Percentiles rank a stretch among this genome's conserved stretches.
These are phyloP conservation scores for Candida nonsorbophila DNA, from an alignment of 805 yeast species.

Conservation along the genomic window DNA sequence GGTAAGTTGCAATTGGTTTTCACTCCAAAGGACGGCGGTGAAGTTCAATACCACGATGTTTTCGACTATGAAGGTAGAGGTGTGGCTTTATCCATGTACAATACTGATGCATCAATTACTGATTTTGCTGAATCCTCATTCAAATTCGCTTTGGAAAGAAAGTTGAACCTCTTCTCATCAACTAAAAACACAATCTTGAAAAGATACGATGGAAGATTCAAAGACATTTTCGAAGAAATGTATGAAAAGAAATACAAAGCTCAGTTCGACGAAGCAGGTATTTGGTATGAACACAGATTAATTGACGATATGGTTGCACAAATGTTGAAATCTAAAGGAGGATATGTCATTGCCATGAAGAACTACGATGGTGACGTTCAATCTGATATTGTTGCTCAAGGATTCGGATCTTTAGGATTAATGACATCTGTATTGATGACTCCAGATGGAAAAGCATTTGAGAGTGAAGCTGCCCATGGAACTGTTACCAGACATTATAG, in stretches of 20 bases:
- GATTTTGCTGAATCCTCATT: slow-evolving; percentile 95
- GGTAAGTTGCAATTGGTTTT: slow-evolving; percentile 76
- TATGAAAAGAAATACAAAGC: slow-evolving; percentile 65
- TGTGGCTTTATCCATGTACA: slow-evolving; percentile 90
- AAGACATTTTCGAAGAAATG: slow-evolving; percentile 83
- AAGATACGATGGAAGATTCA: slow-evolving; percentile 91
- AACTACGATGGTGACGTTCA: slow-evolving; percentile 98
- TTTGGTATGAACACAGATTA: slow-evolving; percentile 95
- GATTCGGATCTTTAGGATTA: slow-evolving; percentile 92
- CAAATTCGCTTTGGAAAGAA: slow-evolving; percentile 75
- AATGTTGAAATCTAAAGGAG: slow-evolving; percentile 94
- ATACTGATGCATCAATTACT: slow-evolving; percentile 83
- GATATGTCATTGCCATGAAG: slow-evolving; percentile 92
- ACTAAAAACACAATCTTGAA: slow-evolving; percentile 95
- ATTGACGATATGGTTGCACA: slow-evolving; percentile 99
- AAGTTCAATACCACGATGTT: slow-evolving; percentile 52
- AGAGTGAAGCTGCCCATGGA: slow-evolving; percentile 98
- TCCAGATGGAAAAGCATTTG: slow-evolving; percentile 95
- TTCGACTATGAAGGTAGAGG: slow-evolving; percentile 68
- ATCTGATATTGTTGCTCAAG: slow-evolving; percentile 96
- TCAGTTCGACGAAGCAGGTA: slow-evolving; percentile 71
- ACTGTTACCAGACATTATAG: slow-evolving; percentile 97
- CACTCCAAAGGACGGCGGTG: slow-evolving; percentile 64
- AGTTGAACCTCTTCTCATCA: slow-evolving; percentile 76
- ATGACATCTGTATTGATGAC: slow-evolving; percentile 96